Evolutionary conservation across 257 asterid species (phyloP).

Genomic region (Misopates orontium): DNA sequence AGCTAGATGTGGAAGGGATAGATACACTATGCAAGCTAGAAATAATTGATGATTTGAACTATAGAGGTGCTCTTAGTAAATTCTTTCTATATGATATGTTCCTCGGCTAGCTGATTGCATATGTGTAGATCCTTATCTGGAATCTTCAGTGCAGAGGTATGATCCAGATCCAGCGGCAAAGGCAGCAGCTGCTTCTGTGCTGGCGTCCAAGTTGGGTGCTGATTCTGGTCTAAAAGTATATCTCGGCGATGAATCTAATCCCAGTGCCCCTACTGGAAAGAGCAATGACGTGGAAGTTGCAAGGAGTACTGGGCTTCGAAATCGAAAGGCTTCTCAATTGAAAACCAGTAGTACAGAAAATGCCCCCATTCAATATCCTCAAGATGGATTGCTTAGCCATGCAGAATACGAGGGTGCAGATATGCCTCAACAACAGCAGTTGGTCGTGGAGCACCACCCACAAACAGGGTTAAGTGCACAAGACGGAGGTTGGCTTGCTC

Average conservation of each 20-base stretch:
- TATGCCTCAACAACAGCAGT: constrained; percentile 44
- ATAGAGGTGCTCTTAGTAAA: background rate
- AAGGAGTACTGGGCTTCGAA: constrained; percentile 54
- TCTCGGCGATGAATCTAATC: constrained; percentile 51
- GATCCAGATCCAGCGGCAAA: constrained; percentile 86
- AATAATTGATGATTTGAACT: background rate
- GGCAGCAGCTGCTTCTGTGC: constrained; percentile 86
- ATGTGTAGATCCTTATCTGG: constrained; percentile 20
- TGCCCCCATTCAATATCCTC: constrained; percentile 30
- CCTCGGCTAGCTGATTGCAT: background rate
- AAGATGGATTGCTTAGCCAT: constrained; percentile 40
- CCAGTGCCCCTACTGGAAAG: constrained; percentile 43
- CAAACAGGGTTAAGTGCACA: constrained; percentile 41
- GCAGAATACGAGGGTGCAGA: constrained; percentile 35
- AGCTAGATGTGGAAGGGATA: background rate
- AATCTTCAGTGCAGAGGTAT: constrained; percentile 57
- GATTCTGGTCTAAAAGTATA: constrained; percentile 68
- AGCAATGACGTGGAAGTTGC: constrained; percentile 56
- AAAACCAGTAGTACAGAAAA: constrained; percentile 34
- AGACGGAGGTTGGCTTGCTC: constrained; percentile 75
- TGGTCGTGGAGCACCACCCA: constrained; percentile 63
- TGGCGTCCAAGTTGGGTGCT: constrained; percentile 76
- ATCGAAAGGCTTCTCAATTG: constrained; percentile 47
- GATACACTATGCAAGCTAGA: constrained; percentile 1
- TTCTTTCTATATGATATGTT: background rate